Evolutionary conservation across 768 basidiomycete species (phyloP).

Genomic region (Arthromyces matolae): DNA sequence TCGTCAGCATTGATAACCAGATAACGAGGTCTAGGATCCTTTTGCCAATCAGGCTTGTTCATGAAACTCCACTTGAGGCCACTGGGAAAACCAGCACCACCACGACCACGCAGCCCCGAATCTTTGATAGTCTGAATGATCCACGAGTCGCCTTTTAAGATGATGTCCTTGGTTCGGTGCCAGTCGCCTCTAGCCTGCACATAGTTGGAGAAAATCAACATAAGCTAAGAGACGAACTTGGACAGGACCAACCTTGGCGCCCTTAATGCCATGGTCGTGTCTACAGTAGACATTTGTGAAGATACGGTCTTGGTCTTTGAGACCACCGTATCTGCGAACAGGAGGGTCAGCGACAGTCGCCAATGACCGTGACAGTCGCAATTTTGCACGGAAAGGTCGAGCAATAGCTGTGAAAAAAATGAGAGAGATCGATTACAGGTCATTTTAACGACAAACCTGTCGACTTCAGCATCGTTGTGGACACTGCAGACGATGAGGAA

Average conservation of each 20-base stretch:
- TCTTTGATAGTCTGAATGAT: conserved; percentile 96
- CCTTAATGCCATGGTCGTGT: conserved; percentile 92
- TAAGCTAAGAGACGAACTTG: background rate
- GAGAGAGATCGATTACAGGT: background rate
- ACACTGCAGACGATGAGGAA: conserved; percentile 36
- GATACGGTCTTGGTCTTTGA: conserved; percentile 92
- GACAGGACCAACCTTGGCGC: conserved; percentile 64
- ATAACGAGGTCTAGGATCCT: conserved; percentile 91
- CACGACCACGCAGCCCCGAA: conserved; percentile 91
- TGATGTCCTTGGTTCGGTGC: conserved; percentile 96
- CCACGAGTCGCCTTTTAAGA: conserved; percentile 94
- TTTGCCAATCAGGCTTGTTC: conserved; percentile 99
- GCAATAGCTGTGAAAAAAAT: conserved; percentile 20
- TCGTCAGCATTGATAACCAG: conserved; percentile 98
- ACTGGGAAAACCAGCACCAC: conserved; percentile 95
- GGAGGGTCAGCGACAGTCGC: conserved; percentile 84
- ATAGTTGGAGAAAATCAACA: conserved; percentile 38
- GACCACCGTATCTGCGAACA: conserved; percentile 85
- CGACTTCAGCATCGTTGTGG: conserved; percentile 31
- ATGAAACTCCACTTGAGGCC: conserved; percentile 98
- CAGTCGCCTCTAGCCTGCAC: conserved; percentile 83
- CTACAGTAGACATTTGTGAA: conserved; percentile 88
- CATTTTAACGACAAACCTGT: conserved; percentile 21
- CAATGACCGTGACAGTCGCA: conserved; percentile 40
- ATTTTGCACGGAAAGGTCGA: conserved; percentile 32